These are phyloP conservation scores for Juglanconis sp. DNA, from an alignment of 2,329 filamentous ascomycete genomes.

Conservation along the genomic window DNA sequence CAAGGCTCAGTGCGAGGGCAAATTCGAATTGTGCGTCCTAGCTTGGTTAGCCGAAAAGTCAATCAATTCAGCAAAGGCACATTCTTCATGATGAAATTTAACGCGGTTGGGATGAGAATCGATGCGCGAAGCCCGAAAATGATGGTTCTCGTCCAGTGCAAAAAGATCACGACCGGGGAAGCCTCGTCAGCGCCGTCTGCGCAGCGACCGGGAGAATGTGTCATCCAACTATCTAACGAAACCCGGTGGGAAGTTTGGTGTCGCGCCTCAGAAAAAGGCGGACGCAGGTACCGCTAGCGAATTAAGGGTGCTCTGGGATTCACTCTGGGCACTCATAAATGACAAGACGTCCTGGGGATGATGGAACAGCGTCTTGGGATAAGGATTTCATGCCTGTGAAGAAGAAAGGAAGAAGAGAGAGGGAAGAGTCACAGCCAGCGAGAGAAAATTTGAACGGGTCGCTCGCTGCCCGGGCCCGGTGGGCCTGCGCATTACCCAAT, in stretches of 20 bases:
- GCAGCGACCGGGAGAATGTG: constrained; percentile 50
- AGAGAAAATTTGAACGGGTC: constrained; percentile 19
- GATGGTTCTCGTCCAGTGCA: neutral
- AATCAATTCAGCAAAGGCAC: neutral
- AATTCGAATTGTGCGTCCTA: constrained; percentile 2
- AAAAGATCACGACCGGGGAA: constrained; percentile 3
- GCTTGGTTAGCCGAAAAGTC: constrained; percentile 7
- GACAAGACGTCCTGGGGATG: constrained; percentile 75
- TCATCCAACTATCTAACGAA: constrained; percentile 97
- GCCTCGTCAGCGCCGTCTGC: constrained; percentile 1
- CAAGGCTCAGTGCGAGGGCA: neutral
- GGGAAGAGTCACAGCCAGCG: constrained; percentile 27
- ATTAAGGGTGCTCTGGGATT: constrained; percentile 74
- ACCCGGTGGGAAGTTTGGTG: constrained; percentile 57
- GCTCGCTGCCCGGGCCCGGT: neutral
- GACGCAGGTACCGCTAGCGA: constrained; percentile 92
- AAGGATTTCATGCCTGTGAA: constrained; percentile 77
- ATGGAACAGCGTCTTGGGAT: constrained; percentile 75
- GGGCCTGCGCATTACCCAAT: neutral
- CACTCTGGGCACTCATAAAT: constrained; percentile 87
- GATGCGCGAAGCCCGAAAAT: constrained; percentile 5
- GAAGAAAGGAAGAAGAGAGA: constrained; percentile 29
- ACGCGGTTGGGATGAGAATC: neutral
- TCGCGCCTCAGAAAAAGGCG: constrained; percentile 23
- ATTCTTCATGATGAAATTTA: neutral